phyloP scores from a whole-genome alignment of 208 protist species.

The Tritrichomonas musculus region DNA sequence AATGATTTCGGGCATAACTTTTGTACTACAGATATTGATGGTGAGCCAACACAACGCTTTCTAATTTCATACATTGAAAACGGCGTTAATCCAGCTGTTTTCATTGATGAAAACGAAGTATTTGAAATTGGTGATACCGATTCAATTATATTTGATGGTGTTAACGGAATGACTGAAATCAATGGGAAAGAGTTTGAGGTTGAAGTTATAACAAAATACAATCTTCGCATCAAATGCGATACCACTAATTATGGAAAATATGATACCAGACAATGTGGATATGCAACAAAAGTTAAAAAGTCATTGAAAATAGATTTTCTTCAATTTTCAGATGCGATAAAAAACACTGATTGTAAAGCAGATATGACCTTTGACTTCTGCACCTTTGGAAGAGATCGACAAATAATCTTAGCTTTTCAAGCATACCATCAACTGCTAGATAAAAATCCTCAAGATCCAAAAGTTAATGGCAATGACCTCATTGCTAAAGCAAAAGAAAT shows the following conservation, averaged over 20 bases:
- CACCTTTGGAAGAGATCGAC: not conserved
- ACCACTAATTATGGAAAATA: conserved; percentile 38
- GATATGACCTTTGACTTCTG: not conserved
- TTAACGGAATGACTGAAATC: conserved; percentile 66
- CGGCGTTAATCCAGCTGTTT: conserved; percentile 56
- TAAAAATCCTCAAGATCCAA: not conserved
- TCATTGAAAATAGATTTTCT: conserved; percentile 2
- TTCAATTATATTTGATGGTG: conserved; percentile 65
- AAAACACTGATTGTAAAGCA: not conserved
- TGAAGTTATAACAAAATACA: conserved; percentile 41
- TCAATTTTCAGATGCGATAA: conserved; percentile 33
- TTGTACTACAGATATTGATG: conserved; percentile 44
- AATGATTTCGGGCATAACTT: conserved; percentile 53
- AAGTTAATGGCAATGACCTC: no score
- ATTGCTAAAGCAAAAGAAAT: not conserved
- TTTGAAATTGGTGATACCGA: conserved; percentile 64
- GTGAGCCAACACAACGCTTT: conserved; percentile 43
- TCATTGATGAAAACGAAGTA: conserved; percentile 51
- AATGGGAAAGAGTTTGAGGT: conserved; percentile 51
- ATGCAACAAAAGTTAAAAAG: conserved; percentile 37
- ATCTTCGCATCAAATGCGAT: conserved; percentile 45
- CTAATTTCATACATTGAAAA: conserved; percentile 44
- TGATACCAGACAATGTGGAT: conserved; percentile 41
- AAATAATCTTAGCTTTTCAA: not conserved
- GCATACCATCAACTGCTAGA: not conserved